These are phyloP conservation scores for Helotiales sp. DNA, from an alignment of 2,329 filamentous ascomycete genomes.

Conservation along the genomic window DNA sequence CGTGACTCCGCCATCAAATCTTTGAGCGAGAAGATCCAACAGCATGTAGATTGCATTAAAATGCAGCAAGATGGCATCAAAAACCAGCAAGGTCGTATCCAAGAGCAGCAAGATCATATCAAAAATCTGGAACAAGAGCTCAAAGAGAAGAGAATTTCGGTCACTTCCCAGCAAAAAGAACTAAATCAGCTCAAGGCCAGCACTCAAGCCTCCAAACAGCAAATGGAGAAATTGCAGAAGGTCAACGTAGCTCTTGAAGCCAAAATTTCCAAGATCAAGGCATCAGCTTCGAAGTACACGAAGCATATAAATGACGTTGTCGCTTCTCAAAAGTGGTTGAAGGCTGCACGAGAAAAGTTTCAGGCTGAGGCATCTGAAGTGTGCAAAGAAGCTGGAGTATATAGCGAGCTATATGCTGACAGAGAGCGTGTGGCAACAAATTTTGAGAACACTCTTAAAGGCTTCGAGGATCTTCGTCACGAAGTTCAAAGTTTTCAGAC, in stretches of 20 bases:
- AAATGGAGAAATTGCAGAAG: constrained; percentile 14
- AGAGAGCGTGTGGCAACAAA: neutral
- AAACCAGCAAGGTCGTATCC: neutral
- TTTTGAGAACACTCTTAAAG: constrained; percentile 4
- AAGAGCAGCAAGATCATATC: neutral
- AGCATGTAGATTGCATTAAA: neutral
- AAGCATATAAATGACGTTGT: constrained; percentile 37
- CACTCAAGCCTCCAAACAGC: constrained; percentile 2
- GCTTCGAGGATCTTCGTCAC: constrained; percentile 3
- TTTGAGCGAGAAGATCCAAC: neutral
- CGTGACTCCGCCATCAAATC: neutral
- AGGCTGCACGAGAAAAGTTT: constrained; percentile 15
- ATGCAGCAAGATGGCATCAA: neutral
- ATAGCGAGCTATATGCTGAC: too few relatives aligned
- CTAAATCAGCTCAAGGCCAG: constrained; percentile 11
- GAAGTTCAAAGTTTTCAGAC: neutral
- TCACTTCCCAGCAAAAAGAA: constrained; percentile 16
- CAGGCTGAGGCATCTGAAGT: neutral
- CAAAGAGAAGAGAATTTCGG: constrained; percentile 4
- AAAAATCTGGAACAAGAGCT: neutral
- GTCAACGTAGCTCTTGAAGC: constrained; percentile 23
- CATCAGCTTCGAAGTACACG: constrained; percentile 30
- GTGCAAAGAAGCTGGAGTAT: too few relatives aligned
- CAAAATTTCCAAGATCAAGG: constrained; percentile 26
- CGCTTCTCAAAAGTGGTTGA: constrained; percentile 24